Conservation (phyloP, 129 eudicot species). For the Mikania micrantha region DNA sequence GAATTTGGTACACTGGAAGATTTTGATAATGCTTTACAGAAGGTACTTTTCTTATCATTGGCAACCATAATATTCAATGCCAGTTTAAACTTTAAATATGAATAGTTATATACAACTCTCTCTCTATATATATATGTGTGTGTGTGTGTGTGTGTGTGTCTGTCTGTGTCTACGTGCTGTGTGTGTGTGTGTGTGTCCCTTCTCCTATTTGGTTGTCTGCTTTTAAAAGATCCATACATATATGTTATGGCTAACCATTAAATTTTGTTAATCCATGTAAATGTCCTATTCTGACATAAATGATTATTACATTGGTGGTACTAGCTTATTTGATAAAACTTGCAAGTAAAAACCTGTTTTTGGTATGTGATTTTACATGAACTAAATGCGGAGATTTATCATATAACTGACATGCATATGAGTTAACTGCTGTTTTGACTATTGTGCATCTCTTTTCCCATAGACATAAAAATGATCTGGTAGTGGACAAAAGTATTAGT, state of each 20-base stretch:
- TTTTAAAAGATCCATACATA: no score
- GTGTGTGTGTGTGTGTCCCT: no score
- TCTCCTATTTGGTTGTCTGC: no score
- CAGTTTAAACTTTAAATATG: background rate
- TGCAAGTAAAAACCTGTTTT: background rate
- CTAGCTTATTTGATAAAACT: no score
- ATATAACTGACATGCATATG: background rate
- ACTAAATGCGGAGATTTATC: background rate
- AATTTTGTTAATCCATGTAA: no score
- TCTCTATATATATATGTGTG: no score
- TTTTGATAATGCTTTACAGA: conserved; percentile 70
- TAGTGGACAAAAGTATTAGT: background rate
- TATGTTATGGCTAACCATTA: no score
- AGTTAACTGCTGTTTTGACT: background rate
- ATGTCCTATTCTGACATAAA: no score
- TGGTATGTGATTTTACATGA: background rate
- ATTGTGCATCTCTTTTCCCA: background rate
- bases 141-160: no score
- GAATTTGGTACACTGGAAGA: conserved; percentile 81
- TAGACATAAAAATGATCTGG: background rate
- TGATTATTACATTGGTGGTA: no score
- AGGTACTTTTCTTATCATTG: conserved; percentile 38
- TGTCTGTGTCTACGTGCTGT: no score
- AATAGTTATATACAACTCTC: background rate
- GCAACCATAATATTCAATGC: conserved; percentile 7